Conservation (phyloP, 2,329 filamentous ascomycete species). For the Beauveria australis region DNA sequence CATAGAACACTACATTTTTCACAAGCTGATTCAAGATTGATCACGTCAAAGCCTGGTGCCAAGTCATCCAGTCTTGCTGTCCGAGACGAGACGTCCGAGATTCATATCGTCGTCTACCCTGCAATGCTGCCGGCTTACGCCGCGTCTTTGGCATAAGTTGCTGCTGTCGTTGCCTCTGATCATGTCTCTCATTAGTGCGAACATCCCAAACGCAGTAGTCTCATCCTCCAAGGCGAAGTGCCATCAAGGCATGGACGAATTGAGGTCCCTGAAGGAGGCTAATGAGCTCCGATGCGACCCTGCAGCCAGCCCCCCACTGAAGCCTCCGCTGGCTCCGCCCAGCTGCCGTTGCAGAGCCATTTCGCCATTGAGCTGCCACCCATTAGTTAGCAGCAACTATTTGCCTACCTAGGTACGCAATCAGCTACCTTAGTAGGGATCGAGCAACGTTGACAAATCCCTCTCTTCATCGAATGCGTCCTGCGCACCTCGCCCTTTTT, state of each 20-base stretch:
- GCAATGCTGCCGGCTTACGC: not conserved
- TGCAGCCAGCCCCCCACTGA: not conserved
- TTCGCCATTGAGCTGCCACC: not conserved
- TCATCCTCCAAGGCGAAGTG: not conserved
- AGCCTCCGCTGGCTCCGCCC: not conserved
- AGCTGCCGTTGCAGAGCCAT: not conserved
- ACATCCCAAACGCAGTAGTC: too few relatives aligned
- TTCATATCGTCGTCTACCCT: not conserved
- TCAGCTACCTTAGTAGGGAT: too few relatives aligned
- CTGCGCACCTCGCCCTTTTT: not conserved
- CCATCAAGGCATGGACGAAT: not conserved
- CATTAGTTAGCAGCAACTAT: not conserved
- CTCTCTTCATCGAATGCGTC: not conserved
- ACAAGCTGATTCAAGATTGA: not conserved
- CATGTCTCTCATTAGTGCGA: too few relatives aligned
- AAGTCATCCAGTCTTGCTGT: too few relatives aligned
- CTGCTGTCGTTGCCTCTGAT: too few relatives aligned
- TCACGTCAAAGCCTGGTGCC: not conserved
- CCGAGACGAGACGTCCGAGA: not conserved
- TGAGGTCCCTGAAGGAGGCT: not conserved
- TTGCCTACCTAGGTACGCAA: too few relatives aligned
- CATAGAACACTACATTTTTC: too few relatives aligned
- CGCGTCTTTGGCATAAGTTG: too few relatives aligned
- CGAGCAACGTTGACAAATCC: not conserved
- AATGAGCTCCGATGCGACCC: not conserved